Percentiles rank a stretch among this genome's conserved stretches.
phyloP scores from a whole-genome alignment of 371 early-diverging fungal genomes.

The Lichtheimia ramosa region DNA sequence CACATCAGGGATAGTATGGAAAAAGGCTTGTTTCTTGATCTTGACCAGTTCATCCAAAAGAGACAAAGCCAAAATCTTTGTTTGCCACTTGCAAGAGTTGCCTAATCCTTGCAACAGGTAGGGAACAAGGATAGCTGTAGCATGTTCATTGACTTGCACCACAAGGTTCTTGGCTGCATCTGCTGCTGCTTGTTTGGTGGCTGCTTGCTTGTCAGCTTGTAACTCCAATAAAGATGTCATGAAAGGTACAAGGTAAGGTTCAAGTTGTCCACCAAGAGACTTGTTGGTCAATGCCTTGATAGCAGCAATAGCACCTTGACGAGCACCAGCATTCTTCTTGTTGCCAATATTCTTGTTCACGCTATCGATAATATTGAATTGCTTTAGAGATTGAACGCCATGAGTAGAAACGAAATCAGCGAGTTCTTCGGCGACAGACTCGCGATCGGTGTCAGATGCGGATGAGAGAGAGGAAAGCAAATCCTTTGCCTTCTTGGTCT shows the following conservation, averaged over 20 bases:
- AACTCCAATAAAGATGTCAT: slow-evolving; percentile 58
- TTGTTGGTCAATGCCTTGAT: slow-evolving; percentile 54
- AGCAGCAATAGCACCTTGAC: slow-evolving; percentile 67
- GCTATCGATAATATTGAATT: slow-evolving; percentile 52
- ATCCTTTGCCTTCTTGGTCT: slow-evolving; percentile 44
- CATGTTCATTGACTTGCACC: slow-evolving; percentile 52
- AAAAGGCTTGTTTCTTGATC: slow-evolving; percentile 58
- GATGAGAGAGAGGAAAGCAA: slow-evolving; percentile 46
- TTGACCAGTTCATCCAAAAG: slow-evolving; percentile 54
- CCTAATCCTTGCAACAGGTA: slow-evolving; percentile 55
- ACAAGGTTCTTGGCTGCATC: slow-evolving; percentile 54
- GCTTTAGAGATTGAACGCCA: slow-evolving; percentile 58
- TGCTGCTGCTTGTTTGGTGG: slow-evolving; percentile 58
- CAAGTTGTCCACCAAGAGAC: slow-evolving; percentile 46
- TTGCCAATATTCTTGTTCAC: slow-evolving; percentile 54
- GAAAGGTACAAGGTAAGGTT: slow-evolving; percentile 63
- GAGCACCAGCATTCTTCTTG: slow-evolving; percentile 66
- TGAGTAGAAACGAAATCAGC: slow-evolving; percentile 48
- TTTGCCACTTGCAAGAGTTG: slow-evolving; percentile 78
- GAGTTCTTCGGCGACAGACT: slow-evolving; percentile 53
- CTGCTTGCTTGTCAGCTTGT: slow-evolving; percentile 66
- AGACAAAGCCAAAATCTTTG: slow-evolving; percentile 64
- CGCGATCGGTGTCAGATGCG: slow-evolving; percentile 58
- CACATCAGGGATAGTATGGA: slow-evolving; percentile 63
- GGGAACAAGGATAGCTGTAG: slow-evolving; percentile 57